Evolutionary conservation across 1,284 basidiomycete species (phyloP), one percentile per base, ranked within the genome.

Genomic region (Pseudozyma sp.): DNA sequence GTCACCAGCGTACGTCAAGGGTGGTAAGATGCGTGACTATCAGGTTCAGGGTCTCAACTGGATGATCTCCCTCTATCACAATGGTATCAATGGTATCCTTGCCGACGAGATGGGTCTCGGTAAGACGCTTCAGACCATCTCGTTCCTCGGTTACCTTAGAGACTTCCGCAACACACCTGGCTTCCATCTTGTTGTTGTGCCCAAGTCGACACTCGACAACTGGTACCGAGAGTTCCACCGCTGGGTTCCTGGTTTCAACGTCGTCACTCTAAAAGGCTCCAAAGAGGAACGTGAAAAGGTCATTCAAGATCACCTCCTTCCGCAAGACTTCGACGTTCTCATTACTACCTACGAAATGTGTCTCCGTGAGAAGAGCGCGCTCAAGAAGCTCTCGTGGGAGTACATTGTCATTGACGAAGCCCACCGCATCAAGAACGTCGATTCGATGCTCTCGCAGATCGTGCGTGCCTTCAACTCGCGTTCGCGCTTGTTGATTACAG

Each of bases 341-440:
- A 92, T 99, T 86, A 97, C 97, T 0, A 94, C 94, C 0, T 99
- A 99, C 87, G 97, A 99, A 85, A 93, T 99, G 80, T 97, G 95
- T 85, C 89, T 99, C 67, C 93, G 97, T 79, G 97, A 99, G 84
- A 95, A 95, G 87, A 89, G 90, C 31, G 89, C 92, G 0, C 89
- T 99, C 77, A 95, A 93, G 86, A 97, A 96, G 86, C 93, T 98
- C 82, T 92, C 92, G 0, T 99, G 97, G 88, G 94, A 97, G 86
- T 99, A 99, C 87, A 98, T 99, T 85, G 89, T 94, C 78, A 99
- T 99, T 83, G 96, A 99, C 87, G 97, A 99, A 87, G 97, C 96
- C 0, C 97, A 99, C 84, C 92, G 96, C 42, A 99, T 99, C 90
- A 99, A 99, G 88, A 99, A 99, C 81, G 95, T 96, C 80, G 94